Evolutionary conservation across 2,329 filamentous ascomycete genomes (phyloP), one percentile per base, ranked within the genome.

Genomic region (Exophiala sp.): DNA sequence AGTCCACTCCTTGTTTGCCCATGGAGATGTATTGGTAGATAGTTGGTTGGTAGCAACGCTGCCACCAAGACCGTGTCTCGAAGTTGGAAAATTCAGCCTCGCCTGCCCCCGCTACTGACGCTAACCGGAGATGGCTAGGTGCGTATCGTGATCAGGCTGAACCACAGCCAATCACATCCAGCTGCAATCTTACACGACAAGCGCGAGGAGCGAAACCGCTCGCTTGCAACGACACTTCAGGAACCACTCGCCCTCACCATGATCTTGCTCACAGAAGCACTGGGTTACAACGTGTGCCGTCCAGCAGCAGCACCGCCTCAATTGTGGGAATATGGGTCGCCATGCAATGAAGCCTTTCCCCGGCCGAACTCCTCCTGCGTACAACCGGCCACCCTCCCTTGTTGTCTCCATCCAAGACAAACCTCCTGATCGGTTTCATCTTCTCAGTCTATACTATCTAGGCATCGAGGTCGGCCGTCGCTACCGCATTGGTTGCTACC

Each of bases 381-480:
- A 22, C n/a, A 23, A 7, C 10, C 16, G 24, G 16, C 40, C 21
- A 30, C 22, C 37, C 19, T 43, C 18, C 34, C 27, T 23, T 14
- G 29, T 16, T 24, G 34, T 45, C 39, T 32, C 42, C 6, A 23
- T 21, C 45, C 38, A 43, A 48, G 52, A 52, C 48, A 55, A 7
- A 9, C 10, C 48, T 49, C 52, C 52, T 55, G 52, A 49, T 45
- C 40, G 13, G 52, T 55, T 51, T 43, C 44, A 34, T 19, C 14
- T 29, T 11, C 14, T 11, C 11, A 23, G n/a, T 40, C 30, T 42
- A 35, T 22, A 19, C 23, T 14, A n/a, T 21, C 18, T 11, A 16
- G 29, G 29, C 29, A 16, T 37, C 3, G 29, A 32, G 29, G 3
- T 3, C 11, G 29, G 11, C 29, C 6, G n/a, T 32, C 3, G 29